Percentiles rank a stretch among this genome's conserved stretches.
phyloP scores from a whole-genome alignment of 2,329 filamentous ascomycete species.

The Cordyceps javanica region DNA sequence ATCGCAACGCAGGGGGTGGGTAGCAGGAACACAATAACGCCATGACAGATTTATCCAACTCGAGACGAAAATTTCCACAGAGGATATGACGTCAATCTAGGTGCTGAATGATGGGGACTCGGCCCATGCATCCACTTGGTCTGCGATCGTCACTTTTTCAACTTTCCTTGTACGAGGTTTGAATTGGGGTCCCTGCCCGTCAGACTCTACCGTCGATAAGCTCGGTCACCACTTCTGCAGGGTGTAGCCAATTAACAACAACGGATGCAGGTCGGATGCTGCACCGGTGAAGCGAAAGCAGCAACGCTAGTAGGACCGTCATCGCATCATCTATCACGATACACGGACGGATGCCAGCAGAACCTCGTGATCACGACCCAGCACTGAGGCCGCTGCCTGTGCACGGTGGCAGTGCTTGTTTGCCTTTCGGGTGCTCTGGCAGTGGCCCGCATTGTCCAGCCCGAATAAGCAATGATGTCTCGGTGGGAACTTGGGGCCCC shows the following conservation, averaged over 20 bases:
- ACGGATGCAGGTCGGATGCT: too few relatives aligned
- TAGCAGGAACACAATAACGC: not conserved
- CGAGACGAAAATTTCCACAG: not conserved
- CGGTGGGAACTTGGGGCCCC: constrained; percentile 4
- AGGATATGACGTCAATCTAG: not conserved
- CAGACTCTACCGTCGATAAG: not conserved
- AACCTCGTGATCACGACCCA: too few relatives aligned
- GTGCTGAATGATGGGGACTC: not conserved
- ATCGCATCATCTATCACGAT: not conserved
- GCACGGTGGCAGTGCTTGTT: constrained; percentile 5
- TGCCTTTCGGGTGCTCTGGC: not conserved
- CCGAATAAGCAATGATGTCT: not conserved
- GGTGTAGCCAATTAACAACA: not conserved
- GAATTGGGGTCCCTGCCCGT: not conserved
- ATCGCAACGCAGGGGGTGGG: not conserved
- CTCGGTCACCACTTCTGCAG: not conserved
- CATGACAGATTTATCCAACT: not conserved
- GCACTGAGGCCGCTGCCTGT: not conserved
- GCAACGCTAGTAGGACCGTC: too few relatives aligned
- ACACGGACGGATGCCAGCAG: not conserved
- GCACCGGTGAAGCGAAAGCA: too few relatives aligned
- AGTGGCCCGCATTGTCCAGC: not conserved
- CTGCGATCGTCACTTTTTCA: not conserved
- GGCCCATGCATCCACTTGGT: not conserved
- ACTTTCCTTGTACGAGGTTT: not conserved